A percentile compares a stretch with the other conserved stretches of the same genome.
Conservation (phyloP, 2,329 filamentous ascomycete genomes). For the Metarhizium anisopliae region DNA sequence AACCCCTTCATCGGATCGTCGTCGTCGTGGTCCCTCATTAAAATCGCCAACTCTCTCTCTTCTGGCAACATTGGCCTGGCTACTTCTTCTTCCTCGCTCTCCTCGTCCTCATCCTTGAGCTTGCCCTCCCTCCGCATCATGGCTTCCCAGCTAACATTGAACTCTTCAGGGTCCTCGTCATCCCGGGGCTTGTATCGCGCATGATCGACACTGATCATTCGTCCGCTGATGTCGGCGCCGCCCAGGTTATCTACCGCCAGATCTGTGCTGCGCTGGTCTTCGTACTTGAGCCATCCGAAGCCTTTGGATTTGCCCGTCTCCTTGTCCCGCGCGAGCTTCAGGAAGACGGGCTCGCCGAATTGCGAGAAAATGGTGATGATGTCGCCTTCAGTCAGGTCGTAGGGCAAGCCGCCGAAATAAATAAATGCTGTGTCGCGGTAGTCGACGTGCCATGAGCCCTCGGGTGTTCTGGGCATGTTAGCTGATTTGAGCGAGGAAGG, state of each 20-base stretch:
- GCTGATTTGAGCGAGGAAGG: slow-evolving; percentile 6
- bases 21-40: slow-evolving; percentile 78
- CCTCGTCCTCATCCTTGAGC: slow-evolving; percentile 33
- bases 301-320: slow-evolving; percentile 93
- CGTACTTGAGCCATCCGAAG: slow-evolving; percentile 96
- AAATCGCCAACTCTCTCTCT: slow-evolving; percentile 66
- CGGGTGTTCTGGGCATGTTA: slow-evolving; percentile 51
- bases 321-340: slow-evolving; percentile 88
- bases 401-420: slow-evolving; percentile 90
- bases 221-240: slow-evolving; percentile 72
- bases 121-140: slow-evolving; percentile 44
- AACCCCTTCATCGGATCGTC: slow-evolving; percentile 97
- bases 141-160: slow-evolving; percentile 49
- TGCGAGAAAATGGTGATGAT: slow-evolving; percentile 95
- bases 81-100: slow-evolving; percentile 37
- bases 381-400: slow-evolving; percentile 90
- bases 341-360: slow-evolving; percentile 87
- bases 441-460: slow-evolving; percentile 93
- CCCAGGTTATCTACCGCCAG: slow-evolving; percentile 93
- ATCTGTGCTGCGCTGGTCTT: slow-evolving; percentile 93
- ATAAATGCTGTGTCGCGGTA: slow-evolving; percentile 96
- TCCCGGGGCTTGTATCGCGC: slow-evolving; percentile 84
- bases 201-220: slow-evolving; percentile 82
- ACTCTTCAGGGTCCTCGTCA: slow-evolving; percentile 58
- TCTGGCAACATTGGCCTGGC: slow-evolving; percentile 64